These are phyloP conservation scores for Delphinella strobiligena DNA, from an alignment of 2,329 filamentous ascomycete species.

Conservation along the genomic window DNA sequence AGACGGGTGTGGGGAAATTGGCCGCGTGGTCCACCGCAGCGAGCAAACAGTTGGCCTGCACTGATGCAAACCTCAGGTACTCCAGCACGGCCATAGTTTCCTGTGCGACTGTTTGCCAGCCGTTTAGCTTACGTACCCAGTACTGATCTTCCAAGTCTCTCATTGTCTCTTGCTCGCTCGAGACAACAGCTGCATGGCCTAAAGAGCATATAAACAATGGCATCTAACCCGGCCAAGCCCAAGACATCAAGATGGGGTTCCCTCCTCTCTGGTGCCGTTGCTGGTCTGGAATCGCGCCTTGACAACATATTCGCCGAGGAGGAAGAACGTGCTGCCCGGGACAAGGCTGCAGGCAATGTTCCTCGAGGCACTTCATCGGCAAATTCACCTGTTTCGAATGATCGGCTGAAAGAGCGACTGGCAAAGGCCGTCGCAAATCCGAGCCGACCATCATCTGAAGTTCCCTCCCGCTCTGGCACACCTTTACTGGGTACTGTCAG, in stretches of 20 bases:
- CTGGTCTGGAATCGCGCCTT: constrained; percentile 82
- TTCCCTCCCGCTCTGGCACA: constrained; percentile 32
- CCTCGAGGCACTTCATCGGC: constrained; percentile 18
- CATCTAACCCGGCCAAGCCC: constrained; percentile 8
- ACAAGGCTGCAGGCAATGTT: constrained; percentile 26
- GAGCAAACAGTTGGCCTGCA: too few relatives aligned
- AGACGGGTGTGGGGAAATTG: neutral
- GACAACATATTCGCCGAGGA: constrained; percentile 85
- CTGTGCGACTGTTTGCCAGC: too few relatives aligned
- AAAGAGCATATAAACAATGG: constrained; percentile 2
- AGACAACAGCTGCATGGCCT: neutral
- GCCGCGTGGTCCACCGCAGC: constrained; percentile 2
- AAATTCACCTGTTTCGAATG: constrained; percentile 43
- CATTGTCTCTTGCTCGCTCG: neutral
- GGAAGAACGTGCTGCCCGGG: constrained; percentile 39
- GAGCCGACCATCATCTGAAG: constrained; percentile 35
- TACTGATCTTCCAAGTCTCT: too few relatives aligned
- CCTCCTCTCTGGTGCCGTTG: constrained; percentile 80
- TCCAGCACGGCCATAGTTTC: too few relatives aligned
- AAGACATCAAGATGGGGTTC: constrained; percentile 25
- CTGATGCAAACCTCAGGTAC: constrained; percentile 1
- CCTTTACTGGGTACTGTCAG: constrained; percentile 36
- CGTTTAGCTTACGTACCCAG: too few relatives aligned
- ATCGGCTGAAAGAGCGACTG: constrained; percentile 77
- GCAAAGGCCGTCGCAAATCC: constrained; percentile 70